These are phyloP conservation scores for Fagopyrum homotropicum DNA, from an alignment of 148 eudicot species.

Conservation along the genomic window DNA sequence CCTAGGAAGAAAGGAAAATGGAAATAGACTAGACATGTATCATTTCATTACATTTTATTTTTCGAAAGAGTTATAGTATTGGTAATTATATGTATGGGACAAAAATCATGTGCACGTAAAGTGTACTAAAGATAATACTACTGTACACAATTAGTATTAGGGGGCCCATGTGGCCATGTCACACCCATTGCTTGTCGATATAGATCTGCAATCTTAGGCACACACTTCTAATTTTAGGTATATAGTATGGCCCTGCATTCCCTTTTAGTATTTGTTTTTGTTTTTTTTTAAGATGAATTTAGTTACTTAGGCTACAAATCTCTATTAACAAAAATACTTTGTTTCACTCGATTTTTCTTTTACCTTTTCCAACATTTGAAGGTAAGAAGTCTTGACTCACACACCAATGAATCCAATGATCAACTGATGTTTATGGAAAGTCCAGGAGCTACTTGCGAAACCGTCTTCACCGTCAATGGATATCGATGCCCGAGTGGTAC, in stretches of 20 bases:
- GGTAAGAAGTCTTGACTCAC: no score
- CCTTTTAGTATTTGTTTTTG: no score
- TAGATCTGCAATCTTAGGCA: neutral
- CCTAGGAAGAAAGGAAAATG: neutral
- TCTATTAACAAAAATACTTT: no score
- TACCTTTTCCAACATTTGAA: no score
- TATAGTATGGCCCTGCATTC: neutral
- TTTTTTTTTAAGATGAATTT: no score
- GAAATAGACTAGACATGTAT: neutral
- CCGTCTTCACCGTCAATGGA: no score
- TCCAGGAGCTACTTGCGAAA: no score
- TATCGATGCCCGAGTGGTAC: no score
- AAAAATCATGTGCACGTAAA: constrained; percentile 3
- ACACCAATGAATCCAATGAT: no score
- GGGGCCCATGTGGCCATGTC: neutral
- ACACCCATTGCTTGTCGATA: neutral
- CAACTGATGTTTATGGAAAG: no score
- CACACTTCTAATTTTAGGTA: neutral
- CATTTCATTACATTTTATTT: neutral
- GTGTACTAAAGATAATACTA: neutral
- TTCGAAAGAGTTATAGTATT: neutral
- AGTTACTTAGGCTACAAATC: no score
- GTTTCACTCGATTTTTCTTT: no score
- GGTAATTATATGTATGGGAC: neutral
- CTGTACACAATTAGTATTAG: neutral